Evolutionary conservation across 192 early-diverging fungal genomes (phyloP).

Genomic region (Backusella luteola): DNA sequence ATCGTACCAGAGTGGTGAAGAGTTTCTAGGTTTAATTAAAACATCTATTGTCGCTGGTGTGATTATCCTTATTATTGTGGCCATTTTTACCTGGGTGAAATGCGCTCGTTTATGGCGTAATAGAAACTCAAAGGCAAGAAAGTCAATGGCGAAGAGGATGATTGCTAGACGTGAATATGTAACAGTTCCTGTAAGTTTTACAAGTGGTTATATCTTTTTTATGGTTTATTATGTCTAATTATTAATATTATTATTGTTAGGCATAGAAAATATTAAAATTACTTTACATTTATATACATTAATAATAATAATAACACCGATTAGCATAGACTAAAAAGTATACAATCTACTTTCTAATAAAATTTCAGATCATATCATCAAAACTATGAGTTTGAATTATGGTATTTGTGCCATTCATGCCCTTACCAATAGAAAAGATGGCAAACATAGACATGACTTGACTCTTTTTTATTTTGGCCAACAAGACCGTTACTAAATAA

Average conservation of each 20-base stretch:
- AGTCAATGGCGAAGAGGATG: slow-evolving; percentile 18
- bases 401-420: too few species aligned
- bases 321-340: not conserved
- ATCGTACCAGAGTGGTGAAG: not conserved
- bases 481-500: too few species aligned
- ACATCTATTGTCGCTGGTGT: slow-evolving; percentile 25
- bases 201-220: not conserved
- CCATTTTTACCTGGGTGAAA: slow-evolving; percentile 29
- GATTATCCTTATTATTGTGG: slow-evolving; percentile 28
- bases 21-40: slow-evolving; percentile 20
- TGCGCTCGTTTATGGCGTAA: slow-evolving; percentile 25
- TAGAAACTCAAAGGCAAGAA: slow-evolving; percentile 20
- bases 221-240: not conserved
- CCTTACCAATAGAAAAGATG: too few species aligned
- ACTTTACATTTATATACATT: not conserved
- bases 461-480: too few species aligned
- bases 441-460: too few species aligned
- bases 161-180: slow-evolving; percentile 30
- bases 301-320: not conserved
- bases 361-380: too few species aligned
- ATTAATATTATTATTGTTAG: not conserved
- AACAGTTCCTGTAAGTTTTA: slow-evolving; percentile 27
- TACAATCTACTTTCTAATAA: too few species aligned
- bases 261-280: not conserved
- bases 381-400: too few species aligned